phyloP scores from a whole-genome alignment of 1,284 basidiomycete species.

The Sutorius eximius region DNA sequence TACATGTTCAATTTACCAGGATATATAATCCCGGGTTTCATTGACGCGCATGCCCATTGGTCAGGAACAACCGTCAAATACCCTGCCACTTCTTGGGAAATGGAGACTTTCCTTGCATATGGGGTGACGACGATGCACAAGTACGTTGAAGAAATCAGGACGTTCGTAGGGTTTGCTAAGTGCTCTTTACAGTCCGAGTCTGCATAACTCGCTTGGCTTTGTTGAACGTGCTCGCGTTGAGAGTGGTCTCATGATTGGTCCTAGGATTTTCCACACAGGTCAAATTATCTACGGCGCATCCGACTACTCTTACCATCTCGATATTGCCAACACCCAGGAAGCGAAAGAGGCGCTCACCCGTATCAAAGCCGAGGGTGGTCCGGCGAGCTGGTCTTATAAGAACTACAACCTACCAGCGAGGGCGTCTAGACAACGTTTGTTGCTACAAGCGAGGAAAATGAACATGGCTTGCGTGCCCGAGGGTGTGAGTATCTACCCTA shows the following conservation, averaged over 20 bases:
- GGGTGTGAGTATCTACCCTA: constrained; percentile 40
- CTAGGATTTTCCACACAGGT: constrained; percentile 69
- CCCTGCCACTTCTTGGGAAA: constrained; percentile 69
- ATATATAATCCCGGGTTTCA: constrained; percentile 66
- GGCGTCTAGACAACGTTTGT: constrained; percentile 66
- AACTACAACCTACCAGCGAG: constrained; percentile 71
- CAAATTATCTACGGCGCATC: constrained; percentile 66
- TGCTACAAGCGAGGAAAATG: constrained; percentile 59
- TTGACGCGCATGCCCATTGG: constrained; percentile 78
- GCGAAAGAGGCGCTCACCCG: constrained; percentile 62
- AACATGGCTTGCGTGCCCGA: constrained; percentile 73
- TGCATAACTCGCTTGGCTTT: constrained; percentile 58
- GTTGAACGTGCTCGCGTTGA: constrained; percentile 66
- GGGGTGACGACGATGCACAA: constrained; percentile 79
- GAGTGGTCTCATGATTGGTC: constrained; percentile 63
- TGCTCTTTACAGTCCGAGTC: constrained; percentile 52
- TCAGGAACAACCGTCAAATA: constrained; percentile 48
- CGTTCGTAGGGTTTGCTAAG: background rate
- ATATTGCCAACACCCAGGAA: constrained; percentile 59
- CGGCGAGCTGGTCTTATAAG: constrained; percentile 70
- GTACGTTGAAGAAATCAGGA: constrained; percentile 37
- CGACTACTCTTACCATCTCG: constrained; percentile 51
- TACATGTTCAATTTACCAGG: constrained; percentile 38
- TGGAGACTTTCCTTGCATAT: constrained; percentile 72
- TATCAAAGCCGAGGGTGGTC: constrained; percentile 70